Evolutionary conservation across 2,329 filamentous ascomycete genomes (phyloP).

Genomic region (Pseudogymnoascus sp.): DNA sequence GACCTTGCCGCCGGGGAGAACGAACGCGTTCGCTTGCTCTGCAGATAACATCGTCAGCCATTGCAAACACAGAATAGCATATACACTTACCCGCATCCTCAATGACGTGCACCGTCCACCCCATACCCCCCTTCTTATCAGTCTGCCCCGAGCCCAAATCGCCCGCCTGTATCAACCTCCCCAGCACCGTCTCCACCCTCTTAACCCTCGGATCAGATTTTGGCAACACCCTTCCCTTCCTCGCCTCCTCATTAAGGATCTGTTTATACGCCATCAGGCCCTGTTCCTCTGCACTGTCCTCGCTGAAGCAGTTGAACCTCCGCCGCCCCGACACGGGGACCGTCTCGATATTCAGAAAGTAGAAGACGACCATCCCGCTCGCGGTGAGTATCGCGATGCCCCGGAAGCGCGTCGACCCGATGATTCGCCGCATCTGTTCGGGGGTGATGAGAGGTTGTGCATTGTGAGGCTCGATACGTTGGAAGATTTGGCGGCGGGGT

Average conservation of each 20-base stretch:
- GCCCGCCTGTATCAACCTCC: constrained; percentile 57
- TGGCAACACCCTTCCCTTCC: constrained; percentile 46
- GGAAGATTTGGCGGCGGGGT: neutral
- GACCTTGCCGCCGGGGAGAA: constrained; percentile 70
- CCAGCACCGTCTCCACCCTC: constrained; percentile 57
- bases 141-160: constrained; percentile 38
- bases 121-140: constrained; percentile 29
- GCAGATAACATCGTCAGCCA: neutral
- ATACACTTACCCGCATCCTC: constrained; percentile 45
- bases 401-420: constrained; percentile 31
- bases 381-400: constrained; percentile 36
- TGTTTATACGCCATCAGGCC: constrained; percentile 48
- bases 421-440: constrained; percentile 28
- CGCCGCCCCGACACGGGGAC: constrained; percentile 65
- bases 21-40: constrained; percentile 60
- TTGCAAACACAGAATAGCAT: neutral
- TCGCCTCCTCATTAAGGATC: constrained; percentile 46
- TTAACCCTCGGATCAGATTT: constrained; percentile 48
- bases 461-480: constrained; percentile 6
- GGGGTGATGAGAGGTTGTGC: constrained; percentile 34
- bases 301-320: constrained; percentile 63
- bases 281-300: constrained; percentile 46
- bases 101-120: constrained; percentile 71
- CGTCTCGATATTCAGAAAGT: constrained; percentile 60
- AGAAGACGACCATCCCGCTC: constrained; percentile 43